phyloP scores from a whole-genome alignment of 305 asterid species.

The Fraxinus angustifolia region DNA sequence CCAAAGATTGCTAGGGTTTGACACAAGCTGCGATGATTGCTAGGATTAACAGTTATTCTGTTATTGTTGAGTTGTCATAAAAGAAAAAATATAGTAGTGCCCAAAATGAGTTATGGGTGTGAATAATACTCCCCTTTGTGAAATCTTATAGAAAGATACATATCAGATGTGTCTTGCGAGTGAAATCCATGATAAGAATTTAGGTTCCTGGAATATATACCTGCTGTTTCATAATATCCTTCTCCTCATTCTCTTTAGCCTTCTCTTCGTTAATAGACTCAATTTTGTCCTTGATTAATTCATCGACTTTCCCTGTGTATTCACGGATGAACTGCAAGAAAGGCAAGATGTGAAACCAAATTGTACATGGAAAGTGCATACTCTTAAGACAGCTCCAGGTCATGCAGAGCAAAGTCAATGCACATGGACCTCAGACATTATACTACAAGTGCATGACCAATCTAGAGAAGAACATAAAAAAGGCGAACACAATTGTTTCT shows the following conservation, averaged over 20 bases:
- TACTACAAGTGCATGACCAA: neutral
- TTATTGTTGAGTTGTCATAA: neutral
- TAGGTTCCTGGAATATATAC: slow-evolving; percentile 28
- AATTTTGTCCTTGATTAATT: slow-evolving; percentile 76
- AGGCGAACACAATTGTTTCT: neutral
- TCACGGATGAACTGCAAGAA: slow-evolving; percentile 88
- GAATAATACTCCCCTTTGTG: neutral
- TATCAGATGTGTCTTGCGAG: neutral
- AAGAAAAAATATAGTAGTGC: neutral
- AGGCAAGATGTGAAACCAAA: neutral
- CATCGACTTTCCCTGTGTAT: slow-evolving; percentile 93
- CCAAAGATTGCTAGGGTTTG: neutral
- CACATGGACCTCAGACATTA: neutral
- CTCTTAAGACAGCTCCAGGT: neutral
- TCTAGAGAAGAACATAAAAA: neutral
- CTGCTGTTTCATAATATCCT: slow-evolving; percentile 84
- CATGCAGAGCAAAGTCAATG: neutral
- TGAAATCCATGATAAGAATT: neutral
- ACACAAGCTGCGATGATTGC: neutral
- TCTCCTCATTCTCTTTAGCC: slow-evolving; percentile 83
- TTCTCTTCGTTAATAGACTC: slow-evolving; percentile 71
- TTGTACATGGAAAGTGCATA: slow-evolving; percentile 12
- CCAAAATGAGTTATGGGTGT: neutral
- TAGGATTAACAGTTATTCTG: neutral
- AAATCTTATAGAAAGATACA: neutral